Base-by-base conservation (phyloP, 2,329 filamentous ascomycete species). In the Trichothecium roseum region DNA sequence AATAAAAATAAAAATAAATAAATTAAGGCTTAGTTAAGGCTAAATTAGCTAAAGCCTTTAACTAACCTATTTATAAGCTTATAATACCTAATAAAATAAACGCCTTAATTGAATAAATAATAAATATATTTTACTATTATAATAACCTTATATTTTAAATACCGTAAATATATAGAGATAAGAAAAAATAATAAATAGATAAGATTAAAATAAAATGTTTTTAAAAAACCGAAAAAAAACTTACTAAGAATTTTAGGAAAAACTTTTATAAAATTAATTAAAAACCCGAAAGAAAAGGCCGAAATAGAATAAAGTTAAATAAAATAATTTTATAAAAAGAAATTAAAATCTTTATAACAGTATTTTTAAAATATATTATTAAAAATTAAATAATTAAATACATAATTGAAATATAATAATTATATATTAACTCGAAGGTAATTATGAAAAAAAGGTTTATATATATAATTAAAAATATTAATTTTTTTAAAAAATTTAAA, bases 1-100 rank as follows among this genome's bases (percentile, higher is more conserved):
- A 27, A 40, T 9, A 30, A 30, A 34, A 33, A 31, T 31, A 28
- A 14, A 24, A 38, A 31, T 13, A 16, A 14, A 16, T 18, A 7
- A 36, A 17, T 36, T 18, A 16, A 28, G 26, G n/a, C n/a, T n/a
- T n/a, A n/a, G n/a, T n/a, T n/a, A n/a, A n/a, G n/a, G n/a, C n/a
- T n/a, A n/a, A n/a, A n/a, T n/a, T n/a, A n/a, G n/a, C n/a, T n/a
- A n/a, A n/a, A n/a, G n/a, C n/a, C n/a, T n/a, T n/a, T n/a, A n/a
- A n/a, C n/a, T n/a, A n/a, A n/a, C n/a, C n/a, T n/a, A n/a, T n/a
- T n/a, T n/a, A n/a, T n/a, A n/a, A n/a, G n/a, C n/a, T 12, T 16
- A 12, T 30, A 30, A 30, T 12, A 30, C 16, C 16, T 12, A 12
- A 12, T 12, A 12, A 30, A 12, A 30, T 12, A 12, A 30, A 30